Evolutionary conservation across 768 basidiomycete species (phyloP).

Genomic region (Kwoniella sp.): DNA sequence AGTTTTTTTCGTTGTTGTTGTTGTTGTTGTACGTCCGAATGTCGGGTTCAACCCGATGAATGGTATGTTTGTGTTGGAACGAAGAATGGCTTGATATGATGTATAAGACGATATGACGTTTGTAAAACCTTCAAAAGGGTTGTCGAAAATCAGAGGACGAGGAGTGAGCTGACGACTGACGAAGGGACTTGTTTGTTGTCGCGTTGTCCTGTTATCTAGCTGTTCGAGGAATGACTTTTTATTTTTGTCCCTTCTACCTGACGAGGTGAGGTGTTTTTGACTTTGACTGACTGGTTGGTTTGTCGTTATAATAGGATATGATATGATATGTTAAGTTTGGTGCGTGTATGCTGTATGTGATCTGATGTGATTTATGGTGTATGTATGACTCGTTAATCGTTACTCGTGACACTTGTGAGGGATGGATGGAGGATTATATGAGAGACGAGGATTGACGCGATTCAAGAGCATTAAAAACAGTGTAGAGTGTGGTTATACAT

Average conservation of each 20-base stretch:
- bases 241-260: too few relatives aligned
- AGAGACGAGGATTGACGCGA: not conserved
- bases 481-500: too few relatives aligned
- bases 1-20: too few relatives aligned
- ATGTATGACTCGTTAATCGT: constrained; percentile 8
- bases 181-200: too few relatives aligned
- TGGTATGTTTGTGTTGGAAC: not conserved
- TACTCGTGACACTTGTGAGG: constrained; percentile 9
- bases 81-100: not conserved
- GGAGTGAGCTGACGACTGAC: too few relatives aligned
- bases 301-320: too few relatives aligned
- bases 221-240: too few relatives aligned
- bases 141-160: too few relatives aligned
- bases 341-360: not conserved
- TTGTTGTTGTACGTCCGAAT: not conserved
- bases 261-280: too few relatives aligned
- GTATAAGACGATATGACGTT: not conserved
- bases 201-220: too few relatives aligned
- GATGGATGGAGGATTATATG: not conserved
- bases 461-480: too few relatives aligned
- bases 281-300: too few relatives aligned
- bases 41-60: not conserved
- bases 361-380: constrained; percentile 1
- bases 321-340: not conserved
- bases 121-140: not conserved